Evolutionary conservation across 352 stramenopile species (phyloP).

Genomic region (Pilasporangium apinafurcum): DNA sequence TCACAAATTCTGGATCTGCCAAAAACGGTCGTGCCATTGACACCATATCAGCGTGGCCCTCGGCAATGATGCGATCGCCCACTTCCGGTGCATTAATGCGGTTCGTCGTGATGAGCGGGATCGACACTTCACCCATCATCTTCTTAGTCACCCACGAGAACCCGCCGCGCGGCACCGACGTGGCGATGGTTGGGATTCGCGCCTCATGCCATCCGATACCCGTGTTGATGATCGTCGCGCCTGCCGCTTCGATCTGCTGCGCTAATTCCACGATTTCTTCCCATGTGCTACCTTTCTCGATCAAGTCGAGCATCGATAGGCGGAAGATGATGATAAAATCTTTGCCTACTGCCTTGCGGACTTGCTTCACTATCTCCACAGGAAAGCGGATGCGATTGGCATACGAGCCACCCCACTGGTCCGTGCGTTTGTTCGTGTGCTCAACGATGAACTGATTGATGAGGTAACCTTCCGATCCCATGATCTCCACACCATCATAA

Average conservation of each 20-base stretch:
- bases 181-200: constrained; percentile 96
- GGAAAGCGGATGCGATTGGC: constrained; percentile 93
- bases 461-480: constrained; percentile 97
- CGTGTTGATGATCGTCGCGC: constrained; percentile 97
- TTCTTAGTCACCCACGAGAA: constrained; percentile 95
- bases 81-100: constrained; percentile 95
- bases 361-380: constrained; percentile 91
- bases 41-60: constrained; percentile 82
- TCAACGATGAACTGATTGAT: constrained; percentile 98
- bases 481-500: constrained; percentile 98
- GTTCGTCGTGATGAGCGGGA: constrained; percentile 96
- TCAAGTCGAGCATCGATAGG: constrained; percentile 95
- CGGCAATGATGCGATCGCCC: constrained; percentile 85
- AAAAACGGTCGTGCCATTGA: constrained; percentile 91
- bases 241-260: constrained; percentile 87
- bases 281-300: constrained; percentile 86
- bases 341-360: constrained; percentile 81
- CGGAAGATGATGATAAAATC: constrained; percentile 99
- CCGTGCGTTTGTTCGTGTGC: constrained; percentile 92
- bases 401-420: constrained; percentile 93
- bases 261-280: constrained; percentile 90
- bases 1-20: constrained; percentile 92
- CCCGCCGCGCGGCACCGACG: constrained; percentile 90
- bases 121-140: constrained; percentile 78
- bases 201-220: constrained; percentile 98